Conservation (phyloP, 805 yeast species). For the Peterozyma toletana region DNA sequence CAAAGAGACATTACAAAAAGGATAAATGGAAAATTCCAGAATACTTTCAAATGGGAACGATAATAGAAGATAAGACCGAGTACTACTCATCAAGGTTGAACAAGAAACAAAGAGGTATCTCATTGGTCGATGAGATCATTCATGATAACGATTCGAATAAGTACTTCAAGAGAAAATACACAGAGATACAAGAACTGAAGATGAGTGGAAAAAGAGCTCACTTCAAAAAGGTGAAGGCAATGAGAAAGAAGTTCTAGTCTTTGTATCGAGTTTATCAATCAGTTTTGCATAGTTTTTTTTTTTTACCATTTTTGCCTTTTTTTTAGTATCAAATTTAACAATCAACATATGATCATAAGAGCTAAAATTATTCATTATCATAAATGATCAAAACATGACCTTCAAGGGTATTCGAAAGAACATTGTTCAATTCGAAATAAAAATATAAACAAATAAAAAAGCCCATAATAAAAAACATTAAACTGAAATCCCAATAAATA, state of each 20-base stretch:
- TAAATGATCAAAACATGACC: too few species aligned
- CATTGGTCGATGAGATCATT: conserved; percentile 77
- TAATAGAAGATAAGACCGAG: conserved; percentile 77
- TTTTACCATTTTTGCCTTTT: background rate
- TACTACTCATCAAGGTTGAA: conserved; percentile 61
- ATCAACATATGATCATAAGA: too few species aligned
- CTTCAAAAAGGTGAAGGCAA: conserved; percentile 54
- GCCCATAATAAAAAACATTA: background rate
- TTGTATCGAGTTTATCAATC: background rate
- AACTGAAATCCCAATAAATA: background rate
- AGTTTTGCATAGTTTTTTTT: background rate
- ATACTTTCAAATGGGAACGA: conserved; percentile 82
- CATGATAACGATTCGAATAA: conserved; percentile 60
- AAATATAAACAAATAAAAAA: background rate
- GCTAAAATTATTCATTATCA: too few species aligned
- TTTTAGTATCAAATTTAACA: too few species aligned
- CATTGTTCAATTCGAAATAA: background rate
- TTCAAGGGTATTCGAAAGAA: too few species aligned
- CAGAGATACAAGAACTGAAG: conserved; percentile 64
- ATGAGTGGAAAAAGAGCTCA: conserved; percentile 60
- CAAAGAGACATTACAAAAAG: conserved; percentile 90
- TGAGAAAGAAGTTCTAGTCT: conserved; percentile 43
- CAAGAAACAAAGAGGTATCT: conserved; percentile 65
- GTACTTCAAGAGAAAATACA: conserved; percentile 80
- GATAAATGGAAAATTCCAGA: conserved; percentile 74